A percentile compares a stretch with the other conserved stretches of the same genome.
phyloP scores from a whole-genome alignment of 1,284 basidiomycete species.

The Papiliotrema fonsecae region DNA sequence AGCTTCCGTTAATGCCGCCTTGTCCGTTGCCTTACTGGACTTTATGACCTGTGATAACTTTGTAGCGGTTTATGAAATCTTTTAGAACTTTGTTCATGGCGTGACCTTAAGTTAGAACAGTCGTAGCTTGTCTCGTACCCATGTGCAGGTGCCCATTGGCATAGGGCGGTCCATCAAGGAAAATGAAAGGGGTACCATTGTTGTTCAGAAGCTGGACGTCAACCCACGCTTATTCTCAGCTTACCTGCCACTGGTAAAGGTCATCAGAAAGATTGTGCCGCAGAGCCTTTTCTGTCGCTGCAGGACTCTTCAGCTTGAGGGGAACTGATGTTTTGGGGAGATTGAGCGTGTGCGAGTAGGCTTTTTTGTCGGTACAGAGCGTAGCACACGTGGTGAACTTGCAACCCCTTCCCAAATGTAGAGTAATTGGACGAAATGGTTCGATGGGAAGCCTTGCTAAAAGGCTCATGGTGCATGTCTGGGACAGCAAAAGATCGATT shows the following conservation, averaged over 20 bases:
- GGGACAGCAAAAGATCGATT: no score
- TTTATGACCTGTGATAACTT: constrained; percentile 69
- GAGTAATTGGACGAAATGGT: constrained; percentile 11
- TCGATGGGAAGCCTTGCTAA: constrained; percentile 8
- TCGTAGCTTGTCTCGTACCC: constrained; percentile 55
- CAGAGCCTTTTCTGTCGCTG: constrained; percentile 58
- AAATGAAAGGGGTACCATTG: constrained; percentile 67
- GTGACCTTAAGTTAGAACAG: constrained; percentile 61
- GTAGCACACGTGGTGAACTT: not conserved
- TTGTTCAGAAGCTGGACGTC: constrained; percentile 58
- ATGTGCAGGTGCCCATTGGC: constrained; percentile 95
- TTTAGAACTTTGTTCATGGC: constrained; percentile 96
- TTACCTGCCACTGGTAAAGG: constrained; percentile 84
- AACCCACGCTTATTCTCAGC: constrained; percentile 17
- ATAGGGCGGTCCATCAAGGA: constrained; percentile 97
- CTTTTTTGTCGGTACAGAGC: constrained; percentile 25
- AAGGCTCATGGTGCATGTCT: constrained; percentile 3
- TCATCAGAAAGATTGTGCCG: constrained; percentile 64
- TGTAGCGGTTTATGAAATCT: constrained; percentile 90
- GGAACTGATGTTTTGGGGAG: constrained; percentile 82
- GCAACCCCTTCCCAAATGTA: constrained; percentile 1
- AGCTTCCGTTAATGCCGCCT: constrained; percentile 53
- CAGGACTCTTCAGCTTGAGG: constrained; percentile 64
- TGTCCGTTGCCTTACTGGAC: constrained; percentile 64
- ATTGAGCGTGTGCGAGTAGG: constrained; percentile 65